A percentile compares a stretch with the other conserved stretches of the same genome.
Evolutionary conservation across 805 yeast species (phyloP).

Genomic region (Candida xiaguanensis): DNA sequence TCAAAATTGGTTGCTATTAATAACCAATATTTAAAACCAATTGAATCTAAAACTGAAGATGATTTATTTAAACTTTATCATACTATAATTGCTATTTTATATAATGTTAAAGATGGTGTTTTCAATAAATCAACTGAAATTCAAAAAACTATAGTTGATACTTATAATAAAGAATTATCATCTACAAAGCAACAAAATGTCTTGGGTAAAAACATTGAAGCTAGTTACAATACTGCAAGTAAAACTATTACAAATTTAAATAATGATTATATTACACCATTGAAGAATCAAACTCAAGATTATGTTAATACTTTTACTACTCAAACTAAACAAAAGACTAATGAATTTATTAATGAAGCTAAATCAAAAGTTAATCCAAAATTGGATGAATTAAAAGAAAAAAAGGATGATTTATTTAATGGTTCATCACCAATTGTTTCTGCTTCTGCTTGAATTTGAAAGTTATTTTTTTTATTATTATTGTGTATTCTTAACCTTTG

Average conservation of each 20-base stretch:
- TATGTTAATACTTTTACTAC: constrained; percentile 34
- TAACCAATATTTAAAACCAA: constrained; percentile 9
- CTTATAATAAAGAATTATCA: constrained; percentile 32
- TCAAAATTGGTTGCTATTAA: constrained; percentile 7
- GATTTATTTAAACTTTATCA: constrained; percentile 15
- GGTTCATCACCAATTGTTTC: constrained; percentile 16
- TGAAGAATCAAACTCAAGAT: constrained; percentile 35
- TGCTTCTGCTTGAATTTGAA: constrained; percentile 20
- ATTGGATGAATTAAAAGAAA: constrained; percentile 10
- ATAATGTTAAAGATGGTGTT: constrained; percentile 15
- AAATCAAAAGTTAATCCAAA: constrained; percentile 15
- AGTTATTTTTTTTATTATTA: too few species aligned
- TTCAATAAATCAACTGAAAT: constrained; percentile 13
- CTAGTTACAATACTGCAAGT: constrained; percentile 32
- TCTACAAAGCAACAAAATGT: constrained; percentile 22
- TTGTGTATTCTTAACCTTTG: background rate
- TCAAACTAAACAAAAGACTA: constrained; percentile 33
- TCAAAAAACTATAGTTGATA: constrained; percentile 25
- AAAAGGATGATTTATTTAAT: constrained; percentile 11
- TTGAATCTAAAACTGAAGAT: constrained; percentile 7
- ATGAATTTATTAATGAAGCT: constrained; percentile 22
- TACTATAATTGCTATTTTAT: constrained; percentile 17
- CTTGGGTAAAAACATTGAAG: constrained; percentile 30
- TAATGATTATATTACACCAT: constrained; percentile 35
- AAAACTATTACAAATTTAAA: constrained; percentile 30